Percentiles rank a stretch among this genome's conserved stretches.
These are phyloP conservation scores for Maudiozyma saulgeensis DNA, from an alignment of 805 yeast species.

Conservation along the genomic window DNA sequence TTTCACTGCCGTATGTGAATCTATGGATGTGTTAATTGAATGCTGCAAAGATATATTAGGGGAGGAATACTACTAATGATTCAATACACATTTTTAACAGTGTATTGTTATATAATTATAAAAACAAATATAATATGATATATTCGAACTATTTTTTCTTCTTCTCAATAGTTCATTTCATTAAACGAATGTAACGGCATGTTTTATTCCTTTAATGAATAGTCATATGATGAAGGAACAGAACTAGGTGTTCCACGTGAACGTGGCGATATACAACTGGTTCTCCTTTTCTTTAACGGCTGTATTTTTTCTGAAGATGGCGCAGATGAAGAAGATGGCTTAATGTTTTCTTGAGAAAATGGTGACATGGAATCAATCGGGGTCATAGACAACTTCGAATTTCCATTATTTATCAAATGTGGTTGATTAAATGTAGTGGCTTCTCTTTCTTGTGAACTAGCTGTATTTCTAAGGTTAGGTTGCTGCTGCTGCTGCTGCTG, in stretches of 20 bases:
- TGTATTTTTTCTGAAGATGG: not conserved
- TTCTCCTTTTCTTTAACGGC: slow-evolving; percentile 8
- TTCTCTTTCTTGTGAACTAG: not conserved
- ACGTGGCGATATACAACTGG: slow-evolving; percentile 12
- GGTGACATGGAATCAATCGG: not conserved
- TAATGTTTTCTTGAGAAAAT: not conserved
- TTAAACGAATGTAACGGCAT: not conserved
- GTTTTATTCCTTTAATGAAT: not conserved
- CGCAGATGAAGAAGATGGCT: not conserved
- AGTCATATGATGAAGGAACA: not conserved
- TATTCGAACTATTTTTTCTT: not conserved
- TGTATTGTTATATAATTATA: not conserved
- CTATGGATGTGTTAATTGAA: slow-evolving; percentile 31
- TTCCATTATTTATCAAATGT: not conserved
- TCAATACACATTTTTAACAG: not conserved
- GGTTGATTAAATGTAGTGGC: not conserved
- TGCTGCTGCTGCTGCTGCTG: not conserved
- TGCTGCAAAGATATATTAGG: slow-evolving; percentile 37
- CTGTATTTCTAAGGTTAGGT: not conserved
- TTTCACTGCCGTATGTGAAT: slow-evolving; percentile 37
- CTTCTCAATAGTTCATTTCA: not conserved
- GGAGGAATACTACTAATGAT: slow-evolving; percentile 26
- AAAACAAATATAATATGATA: not conserved
- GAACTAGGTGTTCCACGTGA: not conserved
- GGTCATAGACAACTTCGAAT: not conserved